Percentiles rank a stretch among this genome's conserved stretches.
Evolutionary conservation across 371 early-diverging fungal species (phyloP).

Genomic region (Syncephalis plumigaleata): DNA sequence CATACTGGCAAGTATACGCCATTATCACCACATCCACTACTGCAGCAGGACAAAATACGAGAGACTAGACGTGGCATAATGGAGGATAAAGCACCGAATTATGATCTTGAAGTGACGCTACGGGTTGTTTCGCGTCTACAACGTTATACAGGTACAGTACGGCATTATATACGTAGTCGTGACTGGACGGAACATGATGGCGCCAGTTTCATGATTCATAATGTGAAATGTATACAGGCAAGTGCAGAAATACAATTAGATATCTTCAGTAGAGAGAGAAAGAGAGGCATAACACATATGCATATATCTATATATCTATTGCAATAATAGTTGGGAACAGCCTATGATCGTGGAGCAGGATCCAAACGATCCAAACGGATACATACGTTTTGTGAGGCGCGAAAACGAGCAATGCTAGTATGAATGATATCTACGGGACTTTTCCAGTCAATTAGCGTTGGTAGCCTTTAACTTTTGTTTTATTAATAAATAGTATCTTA

Average conservation of each 20-base stretch:
- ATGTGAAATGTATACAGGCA: conserved; percentile 21
- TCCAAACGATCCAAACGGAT: too few species aligned
- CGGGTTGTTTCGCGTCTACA: conserved; percentile 53
- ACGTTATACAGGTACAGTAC: conserved; percentile 41
- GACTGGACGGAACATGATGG: conserved; percentile 68
- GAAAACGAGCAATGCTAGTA: too few species aligned
- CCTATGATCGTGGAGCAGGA: too few species aligned
- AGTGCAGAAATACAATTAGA: neutral
- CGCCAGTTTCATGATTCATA: conserved; percentile 46
- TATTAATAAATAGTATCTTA: too few species aligned
- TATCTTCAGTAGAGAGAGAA: too few species aligned
- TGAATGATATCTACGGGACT: too few species aligned
- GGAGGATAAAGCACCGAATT: conserved; percentile 16
- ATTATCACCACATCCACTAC: conserved; percentile 3
- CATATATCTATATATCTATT: too few species aligned
- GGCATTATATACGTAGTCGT: conserved; percentile 40
- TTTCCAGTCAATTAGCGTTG: too few species aligned
- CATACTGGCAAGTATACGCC: conserved; percentile 31
- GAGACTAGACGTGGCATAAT: conserved; percentile 10
- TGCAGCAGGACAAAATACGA: conserved; percentile 7
- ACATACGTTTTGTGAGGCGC: too few species aligned
- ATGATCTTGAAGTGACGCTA: conserved; percentile 51
- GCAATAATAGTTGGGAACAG: too few species aligned
- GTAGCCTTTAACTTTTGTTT: too few species aligned
- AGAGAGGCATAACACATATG: too few species aligned